A percentile compares a stretch with the other conserved stretches of the same genome.
Conservation (phyloP, 257 asterid species). For the Petrea volubilis region DNA sequence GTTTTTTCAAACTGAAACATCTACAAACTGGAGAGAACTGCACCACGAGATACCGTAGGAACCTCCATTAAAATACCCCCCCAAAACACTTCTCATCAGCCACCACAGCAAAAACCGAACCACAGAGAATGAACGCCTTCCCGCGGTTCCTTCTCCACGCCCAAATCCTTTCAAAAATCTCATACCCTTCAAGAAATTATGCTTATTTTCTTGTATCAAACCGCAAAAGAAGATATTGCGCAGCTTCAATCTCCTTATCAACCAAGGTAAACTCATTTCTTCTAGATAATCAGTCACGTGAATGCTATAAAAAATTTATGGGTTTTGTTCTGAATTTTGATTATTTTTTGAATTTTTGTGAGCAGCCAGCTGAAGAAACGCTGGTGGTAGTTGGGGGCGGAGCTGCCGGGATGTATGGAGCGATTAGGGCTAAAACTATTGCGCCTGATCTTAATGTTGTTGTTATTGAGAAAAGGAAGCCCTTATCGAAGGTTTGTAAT, state of each 20-base stretch:
- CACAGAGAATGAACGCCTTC: conserved; percentile 34
- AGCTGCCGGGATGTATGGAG: conserved; percentile 96
- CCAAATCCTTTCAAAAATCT: conserved; percentile 34
- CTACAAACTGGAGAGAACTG: conserved; percentile 5
- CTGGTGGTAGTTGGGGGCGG: conserved; percentile 93
- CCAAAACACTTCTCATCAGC: conserved; percentile 12
- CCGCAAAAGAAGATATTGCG: conserved; percentile 38
- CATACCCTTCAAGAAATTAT: conserved; percentile 19
- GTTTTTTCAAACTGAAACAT: too few species aligned
- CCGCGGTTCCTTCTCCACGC: conserved; percentile 39
- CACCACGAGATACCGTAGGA: neutral
- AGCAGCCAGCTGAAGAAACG: conserved; percentile 59
- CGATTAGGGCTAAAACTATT: conserved; percentile 85
- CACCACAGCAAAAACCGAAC: conserved; percentile 1
- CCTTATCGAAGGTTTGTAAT: conserved; percentile 73
- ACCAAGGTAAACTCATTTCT: conserved; percentile 37
- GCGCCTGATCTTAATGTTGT: conserved; percentile 79
- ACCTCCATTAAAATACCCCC: neutral
- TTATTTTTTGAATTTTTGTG: conserved; percentile 7
- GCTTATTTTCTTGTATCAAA: conserved; percentile 29
- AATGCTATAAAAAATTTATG: neutral
- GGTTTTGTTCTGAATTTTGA: neutral
- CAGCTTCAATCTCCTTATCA: conserved; percentile 43
- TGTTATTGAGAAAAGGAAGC: conserved; percentile 84
- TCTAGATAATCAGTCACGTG: too few species aligned